Evolutionary conservation across 495 filamentous ascomycete species (phyloP).

Genomic region (Aeminium ludgeri): DNA sequence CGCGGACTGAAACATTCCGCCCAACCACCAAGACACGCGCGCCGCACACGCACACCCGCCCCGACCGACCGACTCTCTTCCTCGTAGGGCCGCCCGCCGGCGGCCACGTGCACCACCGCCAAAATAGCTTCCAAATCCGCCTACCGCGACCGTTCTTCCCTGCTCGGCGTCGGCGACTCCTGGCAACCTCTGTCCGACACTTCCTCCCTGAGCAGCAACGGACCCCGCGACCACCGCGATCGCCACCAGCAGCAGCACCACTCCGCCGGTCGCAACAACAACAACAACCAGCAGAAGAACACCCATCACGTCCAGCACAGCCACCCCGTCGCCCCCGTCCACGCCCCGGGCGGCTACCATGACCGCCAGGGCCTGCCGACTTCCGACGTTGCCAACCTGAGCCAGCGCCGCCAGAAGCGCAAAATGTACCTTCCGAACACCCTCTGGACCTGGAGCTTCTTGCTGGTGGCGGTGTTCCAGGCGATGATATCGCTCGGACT

Average conservation of each 20-base stretch:
- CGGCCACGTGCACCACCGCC: slow-evolving; percentile 9
- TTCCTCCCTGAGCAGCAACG: not conserved
- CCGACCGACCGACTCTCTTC: slow-evolving; percentile 35
- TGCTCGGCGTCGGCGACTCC: slow-evolving; percentile 8
- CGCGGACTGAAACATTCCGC: too few species aligned
- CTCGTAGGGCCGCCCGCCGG: slow-evolving; percentile 1
- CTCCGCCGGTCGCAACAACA: not conserved
- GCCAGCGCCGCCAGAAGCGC: not conserved
- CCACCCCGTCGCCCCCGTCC: too few species aligned
- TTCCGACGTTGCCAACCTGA: not conserved
- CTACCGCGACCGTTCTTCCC: slow-evolving; percentile 7
- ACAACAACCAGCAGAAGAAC: too few species aligned
- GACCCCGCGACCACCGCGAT: not conserved
- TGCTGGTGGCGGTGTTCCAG: slow-evolving; percentile 56
- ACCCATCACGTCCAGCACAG: not conserved
- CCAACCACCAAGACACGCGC: too few species aligned
- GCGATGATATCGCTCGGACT: slow-evolving; percentile 61
- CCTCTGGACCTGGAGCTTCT: slow-evolving; percentile 77
- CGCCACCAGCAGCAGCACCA: not conserved
- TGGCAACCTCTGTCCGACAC: slow-evolving; percentile 11
- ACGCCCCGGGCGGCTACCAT: slow-evolving; percentile 11
- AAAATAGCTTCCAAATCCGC: slow-evolving; percentile 8
- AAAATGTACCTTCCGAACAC: slow-evolving; percentile 60
- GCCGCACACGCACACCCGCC: slow-evolving; percentile 49
- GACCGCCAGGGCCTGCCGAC: slow-evolving; percentile 10